Evolutionary conservation across 2,329 filamentous ascomycete species (phyloP), one percentile per base, ranked within the genome.

Genomic region (Colletotrichum shisoi): DNA sequence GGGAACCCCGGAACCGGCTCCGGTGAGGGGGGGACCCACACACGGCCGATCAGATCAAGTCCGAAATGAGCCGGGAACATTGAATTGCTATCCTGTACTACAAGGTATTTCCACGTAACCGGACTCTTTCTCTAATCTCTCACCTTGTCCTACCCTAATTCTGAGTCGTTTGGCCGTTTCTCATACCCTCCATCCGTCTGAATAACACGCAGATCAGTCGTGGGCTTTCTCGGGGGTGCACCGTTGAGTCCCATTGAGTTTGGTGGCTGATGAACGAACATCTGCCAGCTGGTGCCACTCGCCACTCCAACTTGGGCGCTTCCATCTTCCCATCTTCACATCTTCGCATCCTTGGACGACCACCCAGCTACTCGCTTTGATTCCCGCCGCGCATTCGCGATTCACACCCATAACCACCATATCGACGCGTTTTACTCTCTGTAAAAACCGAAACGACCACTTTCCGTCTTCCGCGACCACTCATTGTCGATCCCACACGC

Each of bases 1-100:
- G 13, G n/a, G 34, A 1, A 4, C n/a, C 15, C 4, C 58, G 49
- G 58, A 53, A 45, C 27, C 56, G 49, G 61, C 49, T 56, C 65
- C 56, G 61, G n/a, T n/a, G 27, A 49, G 24, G 31, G 56, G 24
- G 31, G 44, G 61, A 6, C 13, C 61, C 42, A 45, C 17, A 6
- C 12, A 15, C n/a, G 21, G 37, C 52, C 31, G 31, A 6, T 24
- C 46, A 39, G 56, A 4, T 31, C 42, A n/a, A 12, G 12, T 21
- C 24, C 13, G 12, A 21, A 6, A 19, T 13, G 7, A 5, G 8
- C 42, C 9, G 42, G n/a, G n/a, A 15, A 12, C 31, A 34, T 8
- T 44, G 17, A 8, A 44, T 9, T 45, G 42, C 8, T 9, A 9
- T 34, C 31, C 7, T 34, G 31, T 34, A 34, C 1, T 31, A 31